A percentile compares a stretch with the other conserved stretches of the same genome.
Conservation (phyloP, 257 asterid species). For the Primulina tabacum region DNA sequence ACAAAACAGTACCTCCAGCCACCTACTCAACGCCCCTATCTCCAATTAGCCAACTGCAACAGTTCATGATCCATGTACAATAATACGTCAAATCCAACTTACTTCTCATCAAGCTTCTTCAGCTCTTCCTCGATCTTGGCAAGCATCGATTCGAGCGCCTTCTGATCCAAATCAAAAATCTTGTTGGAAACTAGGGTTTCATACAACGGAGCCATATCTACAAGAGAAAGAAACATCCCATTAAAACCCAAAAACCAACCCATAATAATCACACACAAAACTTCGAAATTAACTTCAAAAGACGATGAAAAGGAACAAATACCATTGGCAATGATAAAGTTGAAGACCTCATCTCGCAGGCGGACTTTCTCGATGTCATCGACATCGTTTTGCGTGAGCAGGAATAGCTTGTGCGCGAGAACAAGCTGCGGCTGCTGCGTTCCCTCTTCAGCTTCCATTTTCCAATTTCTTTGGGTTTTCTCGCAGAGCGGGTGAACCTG, state of each 20-base stretch:
- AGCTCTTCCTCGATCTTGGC: conserved; percentile 59
- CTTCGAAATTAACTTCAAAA: neutral
- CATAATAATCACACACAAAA: neutral
- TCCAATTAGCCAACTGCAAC: neutral
- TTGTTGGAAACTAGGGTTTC: conserved; percentile 68
- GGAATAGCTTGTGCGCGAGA: conserved; percentile 72
- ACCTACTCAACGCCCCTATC: neutral
- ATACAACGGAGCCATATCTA: conserved; percentile 81
- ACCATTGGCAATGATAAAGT: conserved; percentile 71
- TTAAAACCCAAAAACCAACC: neutral
- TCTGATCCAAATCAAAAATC: conserved; percentile 63
- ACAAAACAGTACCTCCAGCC: neutral
- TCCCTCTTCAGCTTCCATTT: conserved; percentile 76
- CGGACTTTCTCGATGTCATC: conserved; percentile 86
- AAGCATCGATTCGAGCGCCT: conserved; percentile 66
- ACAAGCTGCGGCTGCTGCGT: conserved; percentile 79
- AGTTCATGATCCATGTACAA: neutral
- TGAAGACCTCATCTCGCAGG: conserved; percentile 84
- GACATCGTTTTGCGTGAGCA: conserved; percentile 70
- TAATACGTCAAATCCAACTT: conserved; percentile 20
- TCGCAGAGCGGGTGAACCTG: neutral
- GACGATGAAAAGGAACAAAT: conserved; percentile 13
- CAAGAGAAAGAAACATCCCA: neutral
- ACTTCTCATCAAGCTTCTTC: conserved; percentile 79
- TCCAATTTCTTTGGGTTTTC: conserved; percentile 3